These are phyloP conservation scores for Rhodomyrtus tomentosa DNA, from an alignment of 345 rosid species.

Conservation along the genomic window DNA sequence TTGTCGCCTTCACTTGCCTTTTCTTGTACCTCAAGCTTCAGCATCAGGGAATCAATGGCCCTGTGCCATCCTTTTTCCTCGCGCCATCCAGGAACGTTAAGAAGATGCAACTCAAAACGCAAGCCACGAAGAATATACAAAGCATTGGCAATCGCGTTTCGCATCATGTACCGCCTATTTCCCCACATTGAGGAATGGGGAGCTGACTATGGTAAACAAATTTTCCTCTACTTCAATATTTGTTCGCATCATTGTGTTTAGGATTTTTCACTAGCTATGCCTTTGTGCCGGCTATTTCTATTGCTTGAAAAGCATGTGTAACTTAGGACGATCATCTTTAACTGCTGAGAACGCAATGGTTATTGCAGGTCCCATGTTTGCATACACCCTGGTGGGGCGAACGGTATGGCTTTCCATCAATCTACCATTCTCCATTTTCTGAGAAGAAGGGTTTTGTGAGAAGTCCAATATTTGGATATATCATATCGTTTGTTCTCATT, in stretches of 20 bases:
- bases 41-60: slow-evolving; percentile 8
- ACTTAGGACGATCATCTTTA: background rate
- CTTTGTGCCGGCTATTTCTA: too few relatives aligned
- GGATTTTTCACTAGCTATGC: background rate
- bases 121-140: background rate
- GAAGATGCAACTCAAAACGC: background rate
- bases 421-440: slow-evolving; percentile 63
- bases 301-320: too few relatives aligned
- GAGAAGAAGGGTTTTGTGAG: slow-evolving; percentile 57
- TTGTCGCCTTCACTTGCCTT: too few relatives aligned
- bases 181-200: slow-evolving; percentile 3
- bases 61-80: background rate
- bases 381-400: background rate
- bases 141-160: background rate
- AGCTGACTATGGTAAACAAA: background rate
- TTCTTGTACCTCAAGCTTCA: background rate
- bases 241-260: background rate
- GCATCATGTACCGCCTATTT: background rate
- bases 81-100: slow-evolving; percentile 10
- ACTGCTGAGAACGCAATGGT: background rate
- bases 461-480: slow-evolving; percentile 60
- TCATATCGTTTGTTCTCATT: slow-evolving; percentile 60
- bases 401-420: slow-evolving; percentile 31
- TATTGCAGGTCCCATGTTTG: background rate
- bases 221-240: background rate